phyloP scores from a whole-genome alignment of 768 basidiomycete species.

The Tricholoma sp. region DNA sequence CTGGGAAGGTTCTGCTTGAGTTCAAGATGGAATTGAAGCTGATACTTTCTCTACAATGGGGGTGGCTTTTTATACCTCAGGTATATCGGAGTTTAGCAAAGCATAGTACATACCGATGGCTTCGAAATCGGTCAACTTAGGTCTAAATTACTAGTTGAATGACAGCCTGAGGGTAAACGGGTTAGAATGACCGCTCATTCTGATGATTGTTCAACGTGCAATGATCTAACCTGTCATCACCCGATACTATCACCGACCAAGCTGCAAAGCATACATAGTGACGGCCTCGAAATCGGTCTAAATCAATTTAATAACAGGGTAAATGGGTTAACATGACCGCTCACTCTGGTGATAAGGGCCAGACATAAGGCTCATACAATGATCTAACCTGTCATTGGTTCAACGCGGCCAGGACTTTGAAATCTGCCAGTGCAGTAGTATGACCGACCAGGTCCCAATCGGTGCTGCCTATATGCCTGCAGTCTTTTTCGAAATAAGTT shows the following conservation, averaged over 20 bases:
- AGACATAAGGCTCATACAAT: neutral
- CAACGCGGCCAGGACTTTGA: neutral
- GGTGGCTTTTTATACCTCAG: neutral
- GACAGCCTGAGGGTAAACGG: neutral
- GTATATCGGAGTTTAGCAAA: neutral
- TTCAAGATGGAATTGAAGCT: neutral
- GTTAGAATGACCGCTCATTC: neutral
- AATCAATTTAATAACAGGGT: neutral
- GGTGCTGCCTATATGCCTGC: neutral
- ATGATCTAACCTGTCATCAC: neutral
- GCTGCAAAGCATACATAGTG: neutral
- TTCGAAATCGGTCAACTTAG: neutral
- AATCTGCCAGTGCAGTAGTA: neutral
- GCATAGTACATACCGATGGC: neutral
- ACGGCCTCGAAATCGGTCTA: neutral
- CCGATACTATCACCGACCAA: too few relatives aligned
- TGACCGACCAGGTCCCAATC: neutral
- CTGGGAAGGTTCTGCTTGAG: constrained; percentile 1
- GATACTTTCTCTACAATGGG: neutral
- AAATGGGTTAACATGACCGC: neutral
- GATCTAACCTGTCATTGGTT: neutral
- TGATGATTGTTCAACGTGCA: neutral
- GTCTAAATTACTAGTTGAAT: neutral
- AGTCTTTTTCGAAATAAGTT: neutral
- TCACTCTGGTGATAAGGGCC: neutral